Base-by-base conservation (phyloP, 768 basidiomycete genomes). In the Leccinum subgranulosum region DNA sequence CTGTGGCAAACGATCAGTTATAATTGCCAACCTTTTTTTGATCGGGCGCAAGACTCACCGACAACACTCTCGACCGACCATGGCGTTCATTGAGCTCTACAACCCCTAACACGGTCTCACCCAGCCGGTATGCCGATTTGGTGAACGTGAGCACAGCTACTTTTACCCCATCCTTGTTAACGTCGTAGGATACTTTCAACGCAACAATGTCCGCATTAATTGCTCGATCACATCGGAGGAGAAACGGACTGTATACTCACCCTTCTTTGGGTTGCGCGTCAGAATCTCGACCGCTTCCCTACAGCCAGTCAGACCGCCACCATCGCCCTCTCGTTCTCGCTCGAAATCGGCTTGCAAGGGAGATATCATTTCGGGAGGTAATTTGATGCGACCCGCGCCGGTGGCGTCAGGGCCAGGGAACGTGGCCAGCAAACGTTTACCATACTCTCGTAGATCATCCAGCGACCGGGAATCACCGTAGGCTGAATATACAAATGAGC, bases 61-160 rank as follows among this genome's bases (percentile, higher is more conserved):
- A 89, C 46, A 98, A 69, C 0, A 98, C 95, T n/a, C 88, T 77
- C 14, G 88, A 80, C 36, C 83, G 74, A 6, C 87, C 81, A n/a
- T 74, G 74, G 36, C 84, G 77, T 28, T 85, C 82, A 68, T 99
- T 98, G 60, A 98, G 69, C 66, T 92, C 87, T 23, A 99, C 87
- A 0, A 95, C 86, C 3, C 95, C 96, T 47, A 87, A 74, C 23
- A 98, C 85, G 0, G 94, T 94, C 75, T 99, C 95, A 4, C 96
- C 96, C 0, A 98, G 82, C 19, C 96, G 76, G 72, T 92, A 98
- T 0, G 92, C 90, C 41, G 88, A 86, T 74, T 98, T 98, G 25
- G 90, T 85, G 61, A 99, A 91, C 0, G 94, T 97, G 14, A 99
- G 73, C 36, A 91, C 86, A 6, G 96, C 95, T 57, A 98, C 93